These are phyloP conservation scores for Ilyonectria sp. DNA, from an alignment of 2,329 filamentous ascomycete genomes.

Conservation along the genomic window DNA sequence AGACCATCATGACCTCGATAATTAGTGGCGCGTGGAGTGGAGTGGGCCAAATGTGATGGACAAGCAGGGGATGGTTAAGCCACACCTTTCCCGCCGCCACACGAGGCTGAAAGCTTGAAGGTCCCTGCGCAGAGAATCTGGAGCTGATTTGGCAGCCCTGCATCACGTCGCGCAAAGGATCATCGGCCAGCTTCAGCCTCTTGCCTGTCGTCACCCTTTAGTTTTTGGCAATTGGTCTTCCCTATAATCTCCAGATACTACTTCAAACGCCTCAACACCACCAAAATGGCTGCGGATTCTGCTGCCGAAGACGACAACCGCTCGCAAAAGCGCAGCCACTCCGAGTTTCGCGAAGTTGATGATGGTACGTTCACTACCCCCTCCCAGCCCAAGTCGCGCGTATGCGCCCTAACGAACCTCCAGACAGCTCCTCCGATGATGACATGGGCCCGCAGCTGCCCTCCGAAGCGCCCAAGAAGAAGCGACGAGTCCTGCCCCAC, in stretches of 20 bases:
- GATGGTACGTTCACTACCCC: conserved; percentile 58
- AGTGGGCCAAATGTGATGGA: neutral
- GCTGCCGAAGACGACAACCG: conserved; percentile 52
- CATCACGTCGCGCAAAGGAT: conserved; percentile 1
- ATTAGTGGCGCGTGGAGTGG: neutral
- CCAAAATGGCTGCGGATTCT: conserved; percentile 47
- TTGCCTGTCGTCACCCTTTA: neutral
- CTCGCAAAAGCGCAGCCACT: conserved; percentile 67
- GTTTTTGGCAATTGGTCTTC: neutral
- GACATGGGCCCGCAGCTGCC: conserved; percentile 95
- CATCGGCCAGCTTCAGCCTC: neutral
- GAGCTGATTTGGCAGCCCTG: conserved; percentile 20
- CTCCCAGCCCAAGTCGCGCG: conserved; percentile 12
- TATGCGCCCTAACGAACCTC: conserved; percentile 30
- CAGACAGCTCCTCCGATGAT: conserved; percentile 84
- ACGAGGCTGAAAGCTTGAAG: conserved; percentile 40
- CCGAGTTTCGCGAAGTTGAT: conserved; percentile 66
- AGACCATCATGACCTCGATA: conserved; percentile 42
- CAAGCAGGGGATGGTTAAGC: conserved; percentile 22
- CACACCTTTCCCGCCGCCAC: conserved; percentile 43
- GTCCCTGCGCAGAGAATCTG: conserved; percentile 14
- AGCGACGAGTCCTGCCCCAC: conserved; percentile 90
- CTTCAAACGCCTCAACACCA: neutral
- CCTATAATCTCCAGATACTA: neutral
- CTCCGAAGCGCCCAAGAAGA: conserved; percentile 87